phyloP scores from a whole-genome alignment of 2,329 filamentous ascomycete genomes.

The Penicillium crustosum region DNA sequence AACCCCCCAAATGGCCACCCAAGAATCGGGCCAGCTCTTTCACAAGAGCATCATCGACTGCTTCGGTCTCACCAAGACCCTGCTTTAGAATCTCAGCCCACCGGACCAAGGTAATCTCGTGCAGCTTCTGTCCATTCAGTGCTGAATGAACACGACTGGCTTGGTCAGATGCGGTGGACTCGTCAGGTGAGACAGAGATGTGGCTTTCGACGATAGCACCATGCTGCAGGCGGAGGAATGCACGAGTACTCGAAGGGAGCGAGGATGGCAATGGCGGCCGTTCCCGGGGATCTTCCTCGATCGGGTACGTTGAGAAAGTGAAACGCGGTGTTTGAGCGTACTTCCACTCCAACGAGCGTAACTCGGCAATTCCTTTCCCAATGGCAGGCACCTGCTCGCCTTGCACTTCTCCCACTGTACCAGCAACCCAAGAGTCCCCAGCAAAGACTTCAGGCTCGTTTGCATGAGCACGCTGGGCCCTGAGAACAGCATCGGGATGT shows the following conservation, averaged over 20 bases:
- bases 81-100: slow-evolving; percentile 30
- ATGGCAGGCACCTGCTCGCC: slow-evolving; percentile 54
- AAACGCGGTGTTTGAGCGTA: slow-evolving; percentile 87
- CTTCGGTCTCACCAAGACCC: slow-evolving; percentile 16
- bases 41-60: slow-evolving; percentile 15
- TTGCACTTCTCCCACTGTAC: slow-evolving; percentile 53
- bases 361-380: slow-evolving; percentile 55
- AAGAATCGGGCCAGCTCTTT: slow-evolving; percentile 30
- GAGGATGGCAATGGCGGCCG: slow-evolving; percentile 53
- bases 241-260: slow-evolving; percentile 48
- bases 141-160: slow-evolving; percentile 31
- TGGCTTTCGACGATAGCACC: slow-evolving; percentile 43
- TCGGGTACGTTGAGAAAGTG: slow-evolving; percentile 63
- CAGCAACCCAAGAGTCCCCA: slow-evolving; percentile 39
- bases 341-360: slow-evolving; percentile 65
- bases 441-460: slow-evolving; percentile 35
- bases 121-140: slow-evolving; percentile 46
- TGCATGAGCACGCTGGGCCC: slow-evolving; percentile 35
- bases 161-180: slow-evolving; percentile 34
- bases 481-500: slow-evolving; percentile 34
- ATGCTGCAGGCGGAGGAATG: slow-evolving; percentile 43
- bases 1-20: slow-evolving; percentile 28
- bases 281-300: slow-evolving; percentile 58
- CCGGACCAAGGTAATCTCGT: slow-evolving; percentile 45
- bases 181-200: slow-evolving; percentile 40